Percentiles rank a stretch among this genome's conserved stretches.
These are phyloP conservation scores for Linanthus parryae DNA, from an alignment of 148 eudicot species.

Conservation along the genomic window DNA sequence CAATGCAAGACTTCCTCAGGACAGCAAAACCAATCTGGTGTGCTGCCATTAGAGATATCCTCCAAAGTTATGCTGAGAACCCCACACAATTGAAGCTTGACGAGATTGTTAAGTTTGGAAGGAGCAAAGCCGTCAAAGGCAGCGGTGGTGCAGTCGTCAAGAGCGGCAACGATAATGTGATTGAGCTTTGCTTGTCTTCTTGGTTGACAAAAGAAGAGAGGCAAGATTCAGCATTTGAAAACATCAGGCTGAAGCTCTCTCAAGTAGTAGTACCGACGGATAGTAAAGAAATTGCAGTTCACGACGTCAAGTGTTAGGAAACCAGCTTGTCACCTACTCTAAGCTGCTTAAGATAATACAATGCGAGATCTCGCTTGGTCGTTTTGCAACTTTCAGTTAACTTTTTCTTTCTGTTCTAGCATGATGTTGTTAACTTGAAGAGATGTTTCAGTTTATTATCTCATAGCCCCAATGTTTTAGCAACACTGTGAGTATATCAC, in stretches of 20 bases:
- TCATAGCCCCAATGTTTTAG: too few relatives aligned
- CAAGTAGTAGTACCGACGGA: constrained; percentile 47
- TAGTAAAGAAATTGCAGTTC: constrained; percentile 56
- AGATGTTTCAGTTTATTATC: too few relatives aligned
- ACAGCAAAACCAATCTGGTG: constrained; percentile 89
- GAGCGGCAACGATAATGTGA: constrained; percentile 28
- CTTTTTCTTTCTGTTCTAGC: too few relatives aligned
- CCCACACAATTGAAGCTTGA: constrained; percentile 64
- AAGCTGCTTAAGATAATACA: too few relatives aligned
- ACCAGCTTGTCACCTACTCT: constrained; percentile 59
- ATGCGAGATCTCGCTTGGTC: too few relatives aligned
- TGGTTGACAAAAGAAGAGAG: constrained; percentile 73
- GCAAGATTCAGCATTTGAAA: constrained; percentile 43
- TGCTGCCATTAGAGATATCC: constrained; percentile 45
- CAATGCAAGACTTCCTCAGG: constrained; percentile 65
- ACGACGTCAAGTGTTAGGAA: constrained; percentile 88
- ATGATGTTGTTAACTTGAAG: too few relatives aligned
- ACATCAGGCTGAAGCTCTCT: constrained; percentile 44
- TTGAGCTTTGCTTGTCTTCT: constrained; percentile 44
- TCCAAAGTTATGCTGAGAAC: constrained; percentile 49
- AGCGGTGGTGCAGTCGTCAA: constrained; percentile 12
- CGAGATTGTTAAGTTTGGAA: constrained; percentile 44
- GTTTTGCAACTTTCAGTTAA: too few relatives aligned
- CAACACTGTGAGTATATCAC: too few relatives aligned
- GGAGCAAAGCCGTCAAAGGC: constrained; percentile 21